These are phyloP conservation scores for Lodderomyces oxycetoniae DNA, from an alignment of 1,139 yeast species.

Conservation along the genomic window DNA sequence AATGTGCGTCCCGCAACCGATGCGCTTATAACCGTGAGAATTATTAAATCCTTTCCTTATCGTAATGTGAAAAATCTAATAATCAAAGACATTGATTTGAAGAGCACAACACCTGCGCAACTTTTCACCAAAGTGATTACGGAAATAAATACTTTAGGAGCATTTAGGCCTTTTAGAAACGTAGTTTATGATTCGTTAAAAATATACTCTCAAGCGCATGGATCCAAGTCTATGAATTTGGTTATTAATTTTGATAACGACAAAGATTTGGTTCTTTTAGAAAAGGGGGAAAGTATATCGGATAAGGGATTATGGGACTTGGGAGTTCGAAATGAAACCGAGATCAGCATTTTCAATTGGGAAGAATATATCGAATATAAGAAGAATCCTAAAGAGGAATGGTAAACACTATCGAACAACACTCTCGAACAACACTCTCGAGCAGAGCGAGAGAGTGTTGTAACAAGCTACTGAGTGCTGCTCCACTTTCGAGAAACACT, in stretches of 20 bases:
- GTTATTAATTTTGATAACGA: slow-evolving; percentile 82
- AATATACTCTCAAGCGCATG: slow-evolving; percentile 91
- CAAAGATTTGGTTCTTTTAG: slow-evolving; percentile 52
- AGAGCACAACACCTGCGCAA: slow-evolving; percentile 60
- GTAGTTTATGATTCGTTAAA: slow-evolving; percentile 75
- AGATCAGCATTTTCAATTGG: slow-evolving; percentile 70
- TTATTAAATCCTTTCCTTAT: slow-evolving; percentile 88
- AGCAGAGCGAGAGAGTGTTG: too few species aligned
- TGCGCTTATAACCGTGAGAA: slow-evolving; percentile 76
- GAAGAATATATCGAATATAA: slow-evolving; percentile 64
- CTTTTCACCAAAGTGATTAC: slow-evolving; percentile 44
- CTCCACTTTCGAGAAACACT: too few species aligned
- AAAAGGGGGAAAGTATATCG: slow-evolving; percentile 22
- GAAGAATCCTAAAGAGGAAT: slow-evolving; percentile 82
- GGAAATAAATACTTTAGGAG: slow-evolving; percentile 61
- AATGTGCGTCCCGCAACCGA: slow-evolving; percentile 62
- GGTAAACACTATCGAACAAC: too few species aligned
- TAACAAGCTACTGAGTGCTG: too few species aligned
- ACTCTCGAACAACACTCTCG: too few species aligned
- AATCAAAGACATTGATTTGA: slow-evolving; percentile 66
- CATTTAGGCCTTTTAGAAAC: slow-evolving; percentile 75
- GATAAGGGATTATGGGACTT: slow-evolving; percentile 53
- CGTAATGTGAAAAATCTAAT: slow-evolving; percentile 84
- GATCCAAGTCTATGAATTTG: slow-evolving; percentile 86
- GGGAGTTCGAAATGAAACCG: slow-evolving; percentile 87